These are phyloP conservation scores for Jackrogersella multiformis DNA, from an alignment of 495 filamentous ascomycete species.

Conservation along the genomic window DNA sequence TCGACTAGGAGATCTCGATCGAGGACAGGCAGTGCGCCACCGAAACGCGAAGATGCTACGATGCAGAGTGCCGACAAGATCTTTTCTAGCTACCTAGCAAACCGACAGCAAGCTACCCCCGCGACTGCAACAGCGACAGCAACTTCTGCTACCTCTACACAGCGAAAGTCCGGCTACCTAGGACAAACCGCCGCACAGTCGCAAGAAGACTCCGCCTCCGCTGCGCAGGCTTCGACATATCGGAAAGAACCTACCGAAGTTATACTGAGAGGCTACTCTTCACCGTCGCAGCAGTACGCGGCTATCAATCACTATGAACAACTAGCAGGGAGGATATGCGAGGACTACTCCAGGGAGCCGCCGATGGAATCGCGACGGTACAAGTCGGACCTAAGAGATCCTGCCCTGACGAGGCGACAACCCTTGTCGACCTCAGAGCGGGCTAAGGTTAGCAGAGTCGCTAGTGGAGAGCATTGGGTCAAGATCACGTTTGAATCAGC, in stretches of 20 bases:
- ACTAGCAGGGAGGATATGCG: conserved; percentile 81
- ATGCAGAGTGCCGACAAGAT: conserved; percentile 62
- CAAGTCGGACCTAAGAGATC: conserved; percentile 71
- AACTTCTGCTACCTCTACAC: conserved; percentile 29
- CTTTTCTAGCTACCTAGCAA: conserved; percentile 55
- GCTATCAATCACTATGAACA: conserved; percentile 86
- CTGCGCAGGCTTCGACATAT: conserved; percentile 37
- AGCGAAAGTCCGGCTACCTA: conserved; percentile 44
- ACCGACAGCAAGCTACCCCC: conserved; percentile 39
- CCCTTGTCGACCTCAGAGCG: conserved; percentile 74
- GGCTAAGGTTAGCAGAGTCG: conserved; percentile 75
- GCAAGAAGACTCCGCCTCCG: conserved; percentile 46
- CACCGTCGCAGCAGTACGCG: conserved; percentile 76
- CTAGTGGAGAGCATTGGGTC: conserved; percentile 87
- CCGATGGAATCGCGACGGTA: conserved; percentile 63
- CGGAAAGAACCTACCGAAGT: conserved; percentile 73
- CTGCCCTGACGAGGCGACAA: conserved; percentile 64
- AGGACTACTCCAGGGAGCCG: conserved; percentile 84
- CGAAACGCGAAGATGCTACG: conserved; percentile 63
- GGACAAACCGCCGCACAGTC: conserved; percentile 27
- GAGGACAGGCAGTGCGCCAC: conserved; percentile 58
- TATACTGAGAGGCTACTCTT: conserved; percentile 82
- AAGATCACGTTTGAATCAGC: conserved; percentile 90
- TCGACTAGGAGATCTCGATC: conserved; percentile 63
- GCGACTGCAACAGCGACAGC: conserved; percentile 7